A percentile compares a stretch with the other conserved stretches of the same genome.
Conservation (phyloP, 2,329 filamentous ascomycete genomes). For the Mycosphaerella sp. region DNA sequence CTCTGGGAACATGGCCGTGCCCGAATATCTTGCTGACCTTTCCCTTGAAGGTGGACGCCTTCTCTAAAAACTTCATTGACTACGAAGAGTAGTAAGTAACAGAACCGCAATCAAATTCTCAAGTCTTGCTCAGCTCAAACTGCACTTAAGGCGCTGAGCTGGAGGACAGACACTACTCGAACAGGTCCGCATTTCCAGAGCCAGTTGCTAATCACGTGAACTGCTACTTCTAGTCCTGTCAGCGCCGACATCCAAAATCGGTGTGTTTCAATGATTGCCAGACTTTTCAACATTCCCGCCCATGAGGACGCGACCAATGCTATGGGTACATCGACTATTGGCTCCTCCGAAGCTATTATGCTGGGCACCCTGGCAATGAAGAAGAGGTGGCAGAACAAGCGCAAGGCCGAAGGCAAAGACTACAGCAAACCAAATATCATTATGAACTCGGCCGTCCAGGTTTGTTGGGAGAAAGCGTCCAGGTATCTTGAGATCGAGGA, state of each 20-base stretch:
- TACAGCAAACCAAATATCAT: slow-evolving; percentile 78
- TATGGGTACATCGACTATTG: slow-evolving; percentile 82
- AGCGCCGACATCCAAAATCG: slow-evolving; percentile 66
- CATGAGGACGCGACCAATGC: slow-evolving; percentile 53
- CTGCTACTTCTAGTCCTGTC: not conserved
- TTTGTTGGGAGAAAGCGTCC: slow-evolving; percentile 84
- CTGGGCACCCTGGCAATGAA: slow-evolving; percentile 85
- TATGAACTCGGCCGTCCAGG: slow-evolving; percentile 94
- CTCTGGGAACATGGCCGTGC: not conserved
- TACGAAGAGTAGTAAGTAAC: slow-evolving; percentile 48
- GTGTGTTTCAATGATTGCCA: slow-evolving; percentile 68
- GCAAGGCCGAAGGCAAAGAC: slow-evolving; percentile 75
- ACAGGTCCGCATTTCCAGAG: too few relatives aligned
- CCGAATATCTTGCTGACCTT: slow-evolving; percentile 18
- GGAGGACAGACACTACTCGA: too few relatives aligned
- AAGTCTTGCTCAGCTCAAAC: too few relatives aligned
- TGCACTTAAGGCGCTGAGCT: too few relatives aligned
- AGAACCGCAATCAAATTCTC: not conserved
- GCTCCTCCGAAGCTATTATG: slow-evolving; percentile 85
- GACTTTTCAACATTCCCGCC: slow-evolving; percentile 74
- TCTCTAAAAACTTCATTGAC: slow-evolving; percentile 80
- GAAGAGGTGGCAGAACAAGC: slow-evolving; percentile 84
- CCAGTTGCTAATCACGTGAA: not conserved
- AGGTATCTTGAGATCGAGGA: slow-evolving; percentile 70
- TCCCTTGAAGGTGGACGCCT: slow-evolving; percentile 54